phyloP scores from a whole-genome alignment of 192 early-diverging fungal species.

The Pilobolus umbonatus region DNA sequence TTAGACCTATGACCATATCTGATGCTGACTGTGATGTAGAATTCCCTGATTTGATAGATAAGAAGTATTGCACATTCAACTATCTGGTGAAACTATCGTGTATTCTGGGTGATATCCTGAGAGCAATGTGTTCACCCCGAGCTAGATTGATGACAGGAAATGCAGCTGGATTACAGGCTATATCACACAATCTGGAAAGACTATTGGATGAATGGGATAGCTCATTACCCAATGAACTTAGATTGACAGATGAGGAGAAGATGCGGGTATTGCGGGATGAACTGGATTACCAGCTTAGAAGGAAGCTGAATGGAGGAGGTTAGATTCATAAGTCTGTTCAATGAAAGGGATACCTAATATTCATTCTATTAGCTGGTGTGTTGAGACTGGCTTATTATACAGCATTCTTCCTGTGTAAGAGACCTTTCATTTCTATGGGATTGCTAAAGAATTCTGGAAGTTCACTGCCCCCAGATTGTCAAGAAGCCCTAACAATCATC shows the following conservation, averaged over 20 bases:
- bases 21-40: slow-evolving; percentile 36
- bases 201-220: slow-evolving; percentile 21
- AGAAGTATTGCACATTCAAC: slow-evolving; percentile 4
- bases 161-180: slow-evolving; percentile 8
- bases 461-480: slow-evolving; percentile 4
- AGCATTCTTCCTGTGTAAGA: background rate
- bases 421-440: slow-evolving; percentile 11
- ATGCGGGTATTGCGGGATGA: background rate
- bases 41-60: slow-evolving; percentile 7
- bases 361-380: background rate
- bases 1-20: slow-evolving; percentile 26
- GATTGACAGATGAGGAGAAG: slow-evolving; percentile 14
- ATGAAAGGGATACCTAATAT: background rate
- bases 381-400: slow-evolving; percentile 1
- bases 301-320: slow-evolving; percentile 17
- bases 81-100: slow-evolving; percentile 22
- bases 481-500: background rate
- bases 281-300: background rate
- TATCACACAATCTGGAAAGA: slow-evolving; percentile 8
- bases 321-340: too few species aligned
- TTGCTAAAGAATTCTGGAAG: background rate
- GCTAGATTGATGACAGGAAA: slow-evolving; percentile 15
- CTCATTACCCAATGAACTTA: slow-evolving; percentile 9
- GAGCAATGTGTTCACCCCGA: slow-evolving; percentile 25
- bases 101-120: slow-evolving; percentile 28